Conservation (phyloP, 257 asterid genomes). For the Catharanthus roseus region DNA sequence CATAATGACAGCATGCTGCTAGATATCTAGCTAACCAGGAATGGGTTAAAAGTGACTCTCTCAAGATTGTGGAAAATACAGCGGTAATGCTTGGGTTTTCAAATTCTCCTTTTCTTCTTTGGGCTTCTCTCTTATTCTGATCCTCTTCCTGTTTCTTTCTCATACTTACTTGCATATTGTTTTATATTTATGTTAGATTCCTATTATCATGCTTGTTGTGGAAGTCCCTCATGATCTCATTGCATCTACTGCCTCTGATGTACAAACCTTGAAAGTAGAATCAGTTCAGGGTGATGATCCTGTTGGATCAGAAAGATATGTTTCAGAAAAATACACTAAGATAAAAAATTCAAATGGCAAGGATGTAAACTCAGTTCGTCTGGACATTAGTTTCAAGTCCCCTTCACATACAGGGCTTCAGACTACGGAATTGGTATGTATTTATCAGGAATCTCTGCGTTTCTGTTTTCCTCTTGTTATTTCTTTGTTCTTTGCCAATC, state of each 20-base stretch:
- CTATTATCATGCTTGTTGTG: constrained; percentile 97
- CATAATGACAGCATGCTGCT: constrained; percentile 86
- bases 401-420: constrained; percentile 95
- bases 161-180: constrained; percentile 10
- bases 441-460: background rate
- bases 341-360: constrained; percentile 31
- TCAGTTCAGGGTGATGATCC: constrained; percentile 40
- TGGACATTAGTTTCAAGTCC: constrained; percentile 97
- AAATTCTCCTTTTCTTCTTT: constrained; percentile 4
- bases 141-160: constrained; percentile 5
- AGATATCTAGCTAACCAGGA: constrained; percentile 98
- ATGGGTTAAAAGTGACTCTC: constrained; percentile 99
- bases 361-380: constrained; percentile 75
- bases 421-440: constrained; percentile 88
- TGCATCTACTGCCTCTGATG: constrained; percentile 44
- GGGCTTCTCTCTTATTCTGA: constrained; percentile 12
- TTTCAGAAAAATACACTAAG: constrained; percentile 39
- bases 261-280: constrained; percentile 47
- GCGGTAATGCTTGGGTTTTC: constrained; percentile 62
- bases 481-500: background rate
- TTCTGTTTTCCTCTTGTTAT: background rate
- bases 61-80: constrained; percentile 99
- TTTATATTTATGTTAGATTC: constrained; percentile 52
- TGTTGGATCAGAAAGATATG: constrained; percentile 35
- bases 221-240: constrained; percentile 86